A percentile compares a stretch with the other conserved stretches of the same genome.
phyloP scores from a whole-genome alignment of 441 rosid genomes.

The Populus trichocarpa region DNA sequence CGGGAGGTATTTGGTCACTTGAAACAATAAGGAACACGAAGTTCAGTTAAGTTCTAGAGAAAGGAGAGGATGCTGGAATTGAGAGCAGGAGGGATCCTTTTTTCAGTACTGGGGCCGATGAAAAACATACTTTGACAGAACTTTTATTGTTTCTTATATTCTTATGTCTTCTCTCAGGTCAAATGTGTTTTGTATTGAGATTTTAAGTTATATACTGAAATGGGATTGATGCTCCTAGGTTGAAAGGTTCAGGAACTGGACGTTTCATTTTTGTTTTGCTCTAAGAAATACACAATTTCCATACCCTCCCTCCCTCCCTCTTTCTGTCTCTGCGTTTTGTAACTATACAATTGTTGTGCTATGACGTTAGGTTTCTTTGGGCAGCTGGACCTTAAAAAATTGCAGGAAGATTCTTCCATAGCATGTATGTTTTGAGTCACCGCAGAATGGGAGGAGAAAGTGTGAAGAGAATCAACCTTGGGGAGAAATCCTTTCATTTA shows the following conservation, averaged over 20 bases:
- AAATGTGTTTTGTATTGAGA: constrained; percentile 9
- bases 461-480: too few relatives aligned
- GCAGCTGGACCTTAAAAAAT: too few relatives aligned
- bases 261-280: neutral
- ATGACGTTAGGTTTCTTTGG: too few relatives aligned
- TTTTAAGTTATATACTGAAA: constrained; percentile 5
- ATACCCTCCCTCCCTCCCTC: neutral
- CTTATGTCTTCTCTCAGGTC: constrained; percentile 2
- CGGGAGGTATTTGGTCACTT: constrained; percentile 2
- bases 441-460: too few relatives aligned
- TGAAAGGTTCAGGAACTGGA: neutral
- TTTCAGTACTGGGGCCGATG: neutral
- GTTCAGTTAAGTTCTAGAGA: neutral
- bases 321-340: neutral
- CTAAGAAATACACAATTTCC: neutral
- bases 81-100: neutral
- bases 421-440: too few relatives aligned
- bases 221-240: constrained; percentile 1
- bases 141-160: neutral
- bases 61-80: neutral
- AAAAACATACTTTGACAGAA: constrained; percentile 1
- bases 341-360: too few relatives aligned
- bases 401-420: too few relatives aligned
- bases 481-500: too few relatives aligned
- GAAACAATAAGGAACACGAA: constrained; percentile 11